phyloP scores from a whole-genome alignment of 805 yeast species.

The Lipomyces yamadae region DNA sequence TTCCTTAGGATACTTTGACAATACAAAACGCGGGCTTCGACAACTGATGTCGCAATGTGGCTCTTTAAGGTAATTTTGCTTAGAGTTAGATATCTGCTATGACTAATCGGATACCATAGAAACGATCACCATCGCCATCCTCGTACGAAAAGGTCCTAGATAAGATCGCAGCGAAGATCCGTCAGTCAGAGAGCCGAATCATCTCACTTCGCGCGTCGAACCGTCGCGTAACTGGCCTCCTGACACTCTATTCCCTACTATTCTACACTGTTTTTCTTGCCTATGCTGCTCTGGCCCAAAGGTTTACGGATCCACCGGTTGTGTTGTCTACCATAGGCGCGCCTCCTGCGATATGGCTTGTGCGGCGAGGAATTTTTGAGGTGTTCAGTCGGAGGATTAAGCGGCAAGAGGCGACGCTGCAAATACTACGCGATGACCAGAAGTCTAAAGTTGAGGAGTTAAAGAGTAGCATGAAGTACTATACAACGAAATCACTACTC shows the following conservation, averaged over 20 bases:
- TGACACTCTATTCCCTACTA: conserved; percentile 44
- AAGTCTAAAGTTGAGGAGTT: conserved; percentile 64
- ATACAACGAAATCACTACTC: conserved; percentile 74
- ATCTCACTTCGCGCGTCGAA: conserved; percentile 18
- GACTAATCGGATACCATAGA: not conserved
- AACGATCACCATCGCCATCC: conserved; percentile 32
- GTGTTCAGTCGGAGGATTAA: conserved; percentile 38
- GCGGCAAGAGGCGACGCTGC: conserved; percentile 42
- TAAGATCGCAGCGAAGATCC: conserved; percentile 42
- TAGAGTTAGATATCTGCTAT: not conserved
- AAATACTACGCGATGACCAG: conserved; percentile 53
- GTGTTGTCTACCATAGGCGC: conserved; percentile 31
- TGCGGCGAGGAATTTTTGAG: conserved; percentile 10
- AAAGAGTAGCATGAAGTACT: conserved; percentile 73
- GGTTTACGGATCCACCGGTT: conserved; percentile 14
- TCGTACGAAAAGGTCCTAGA: conserved; percentile 47
- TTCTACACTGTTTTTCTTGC: conserved; percentile 41
- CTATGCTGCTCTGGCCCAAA: conserved; percentile 32
- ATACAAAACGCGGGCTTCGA: not conserved
- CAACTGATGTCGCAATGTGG: conserved; percentile 19
- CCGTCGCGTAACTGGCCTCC: conserved; percentile 43
- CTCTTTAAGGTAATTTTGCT: conserved; percentile 14
- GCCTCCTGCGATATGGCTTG: conserved; percentile 28
- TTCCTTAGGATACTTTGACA: not conserved
- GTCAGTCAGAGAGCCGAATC: conserved; percentile 35